A percentile compares a stretch with the other conserved stretches of the same genome.
phyloP scores from a whole-genome alignment of 805 yeast species.

The Lipomyces chichibuensis region DNA sequence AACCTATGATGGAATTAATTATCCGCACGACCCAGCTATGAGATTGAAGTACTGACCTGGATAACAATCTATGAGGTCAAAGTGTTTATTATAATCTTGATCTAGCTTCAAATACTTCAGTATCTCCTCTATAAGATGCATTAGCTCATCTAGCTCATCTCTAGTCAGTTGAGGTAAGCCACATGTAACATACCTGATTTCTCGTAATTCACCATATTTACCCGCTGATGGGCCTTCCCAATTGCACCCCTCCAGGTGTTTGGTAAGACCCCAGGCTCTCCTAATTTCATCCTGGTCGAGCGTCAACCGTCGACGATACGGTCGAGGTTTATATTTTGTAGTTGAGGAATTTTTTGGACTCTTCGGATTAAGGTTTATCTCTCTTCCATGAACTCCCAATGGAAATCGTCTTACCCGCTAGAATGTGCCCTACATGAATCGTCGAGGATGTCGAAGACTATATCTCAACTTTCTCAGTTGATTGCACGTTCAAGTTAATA shows the following conservation, averaged over 20 bases:
- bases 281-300: neutral
- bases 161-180: constrained; percentile 37
- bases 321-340: neutral
- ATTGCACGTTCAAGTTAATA: neutral
- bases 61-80: constrained; percentile 44
- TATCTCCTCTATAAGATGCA: constrained; percentile 42
- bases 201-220: constrained; percentile 39
- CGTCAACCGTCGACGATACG: neutral
- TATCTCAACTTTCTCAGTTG: too few relatives aligned
- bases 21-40: neutral
- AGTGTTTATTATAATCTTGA: constrained; percentile 43
- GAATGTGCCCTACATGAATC: too few relatives aligned
- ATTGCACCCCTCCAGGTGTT: neutral
- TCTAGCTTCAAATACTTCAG: constrained; percentile 54
- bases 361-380: neutral
- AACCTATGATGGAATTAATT: constrained; percentile 44
- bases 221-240: constrained; percentile 24
- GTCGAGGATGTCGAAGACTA: too few relatives aligned
- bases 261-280: neutral
- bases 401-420: too few relatives aligned
- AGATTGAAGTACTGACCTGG: constrained; percentile 35
- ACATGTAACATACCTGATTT: constrained; percentile 16
- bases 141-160: neutral
- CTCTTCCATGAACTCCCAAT: neutral
- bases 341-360: neutral